Percentiles rank a stretch among this genome's conserved stretches.
Conservation (phyloP, 2,329 filamentous ascomycete species). For the Monilinia fructigena region DNA sequence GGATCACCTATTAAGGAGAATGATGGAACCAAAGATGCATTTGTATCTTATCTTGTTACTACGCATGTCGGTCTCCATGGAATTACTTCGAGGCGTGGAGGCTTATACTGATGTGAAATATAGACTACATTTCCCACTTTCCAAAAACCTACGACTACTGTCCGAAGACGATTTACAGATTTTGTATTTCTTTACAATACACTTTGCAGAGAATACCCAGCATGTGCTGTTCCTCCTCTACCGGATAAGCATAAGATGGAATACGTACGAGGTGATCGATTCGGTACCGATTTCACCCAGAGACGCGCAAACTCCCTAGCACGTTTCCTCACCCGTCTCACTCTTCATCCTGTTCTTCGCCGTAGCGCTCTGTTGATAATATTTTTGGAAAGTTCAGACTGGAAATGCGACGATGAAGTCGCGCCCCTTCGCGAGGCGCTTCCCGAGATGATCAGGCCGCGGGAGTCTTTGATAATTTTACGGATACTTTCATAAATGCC, state of each 20-base stretch:
- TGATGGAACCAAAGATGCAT: conserved; percentile 93
- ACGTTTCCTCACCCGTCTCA: conserved; percentile 82
- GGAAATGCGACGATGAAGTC: conserved; percentile 96
- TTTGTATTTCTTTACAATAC: conserved; percentile 96
- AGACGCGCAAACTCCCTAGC: conserved; percentile 87
- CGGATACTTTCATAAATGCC: conserved; percentile 94
- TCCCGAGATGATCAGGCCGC: conserved; percentile 53
- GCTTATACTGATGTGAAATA: conserved; percentile 27
- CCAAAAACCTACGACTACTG: conserved; percentile 72
- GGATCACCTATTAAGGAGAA: conserved; percentile 88
- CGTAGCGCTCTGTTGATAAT: conserved; percentile 78
- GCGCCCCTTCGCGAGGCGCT: conserved; percentile 65
- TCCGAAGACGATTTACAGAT: conserved; percentile 93
- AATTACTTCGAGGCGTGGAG: conserved; percentile 7
- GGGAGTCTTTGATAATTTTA: conserved; percentile 90
- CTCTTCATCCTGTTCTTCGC: conserved; percentile 84
- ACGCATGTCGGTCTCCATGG: conserved; percentile 64
- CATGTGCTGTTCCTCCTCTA: conserved; percentile 87
- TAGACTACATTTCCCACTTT: conserved; percentile 95
- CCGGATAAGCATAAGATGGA: conserved; percentile 99
- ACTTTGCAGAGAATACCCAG: conserved; percentile 81
- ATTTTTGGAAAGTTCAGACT: conserved; percentile 90
- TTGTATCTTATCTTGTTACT: conserved; percentile 91
- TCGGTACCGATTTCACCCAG: conserved; percentile 87
- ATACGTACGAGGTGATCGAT: conserved; percentile 94